Evolutionary conservation across 1,284 basidiomycete genomes (phyloP).

Genomic region (Leccinum fallax): DNA sequence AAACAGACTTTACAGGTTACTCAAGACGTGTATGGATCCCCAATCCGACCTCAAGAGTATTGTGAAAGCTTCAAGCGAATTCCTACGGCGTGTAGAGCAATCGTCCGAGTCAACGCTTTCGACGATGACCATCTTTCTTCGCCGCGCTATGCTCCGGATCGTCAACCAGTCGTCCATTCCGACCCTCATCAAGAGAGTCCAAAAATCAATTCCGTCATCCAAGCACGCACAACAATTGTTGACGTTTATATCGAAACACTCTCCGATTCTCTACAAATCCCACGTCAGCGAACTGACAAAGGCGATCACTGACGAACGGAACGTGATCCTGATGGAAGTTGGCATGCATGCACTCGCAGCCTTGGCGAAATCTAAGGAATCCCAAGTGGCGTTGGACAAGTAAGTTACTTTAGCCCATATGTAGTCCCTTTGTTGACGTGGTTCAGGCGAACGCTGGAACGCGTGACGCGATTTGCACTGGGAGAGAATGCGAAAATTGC

Average conservation of each 20-base stretch:
- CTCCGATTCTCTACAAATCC: constrained; percentile 71
- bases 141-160: constrained; percentile 71
- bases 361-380: constrained; percentile 60
- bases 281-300: constrained; percentile 79
- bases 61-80: constrained; percentile 81
- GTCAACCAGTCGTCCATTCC: constrained; percentile 87
- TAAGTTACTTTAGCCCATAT: constrained; percentile 38
- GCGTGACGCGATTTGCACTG: constrained; percentile 62
- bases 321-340: constrained; percentile 62
- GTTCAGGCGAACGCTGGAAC: constrained; percentile 65
- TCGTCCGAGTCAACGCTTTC: constrained; percentile 59
- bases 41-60: constrained; percentile 83
- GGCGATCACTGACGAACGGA: constrained; percentile 67
- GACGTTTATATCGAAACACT: constrained; percentile 74
- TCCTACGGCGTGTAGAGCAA: constrained; percentile 75
- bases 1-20: constrained; percentile 79
- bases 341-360: constrained; percentile 77
- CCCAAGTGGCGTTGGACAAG: constrained; percentile 65
- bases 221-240: constrained; percentile 55
- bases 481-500: constrained; percentile 70
- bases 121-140: constrained; percentile 78
- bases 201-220: constrained; percentile 46
- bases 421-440: constrained; percentile 3
- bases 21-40: constrained; percentile 81
- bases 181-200: constrained; percentile 70